Base-by-base conservation (phyloP, 495 filamentous ascomycete species). In the Penicillium alfredii region DNA sequence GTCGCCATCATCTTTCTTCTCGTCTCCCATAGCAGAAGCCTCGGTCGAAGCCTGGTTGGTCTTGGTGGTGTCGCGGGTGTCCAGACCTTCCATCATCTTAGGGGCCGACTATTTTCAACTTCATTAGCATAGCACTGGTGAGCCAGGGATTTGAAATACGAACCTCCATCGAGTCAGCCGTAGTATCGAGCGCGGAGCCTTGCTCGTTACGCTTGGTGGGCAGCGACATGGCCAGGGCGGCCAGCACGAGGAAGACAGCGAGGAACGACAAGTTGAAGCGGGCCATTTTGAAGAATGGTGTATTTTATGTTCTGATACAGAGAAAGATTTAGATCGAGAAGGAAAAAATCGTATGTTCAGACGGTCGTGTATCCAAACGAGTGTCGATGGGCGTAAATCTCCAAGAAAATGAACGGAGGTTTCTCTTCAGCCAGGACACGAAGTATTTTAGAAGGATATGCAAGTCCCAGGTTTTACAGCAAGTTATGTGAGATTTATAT, bases 241-340 rank as follows among this genome's bases (percentile, higher is more conserved):
- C 60, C 16, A 69, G 52, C 26, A 55, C 42, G 13, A 63, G 32
- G 42, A 60, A 49, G 26, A 60, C 33, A 26, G 56, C 49, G 11
- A 66, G 38, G 43, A 60, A 42, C 18, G 56, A 60, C 24, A 63
- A 23, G 23, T 19, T 63, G 51, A 63, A 44, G 22, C 59, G 64
- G 20, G 60, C 51, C 64, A 69, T 69, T 48, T 18, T 60, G 49
- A 20, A 41, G 30, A 17, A 45, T 40, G 13, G 19, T n/a, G 14
- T 14, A 26, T 14, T 35, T 7, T 45, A 28, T 30, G 14, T 26
- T 18, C 9, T 25, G 23, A 25, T 2, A 5, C 8, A 25, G 4
- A 4, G 19, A 26, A 47, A 38, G 36, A 44, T 45, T 12, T 35
- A 40, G 21, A 36, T 29, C 8, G 4, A 13, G 31, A 47, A 38